Evolutionary conservation across 495 filamentous ascomycete genomes (phyloP).

Genomic region (Daldinia loculata): DNA sequence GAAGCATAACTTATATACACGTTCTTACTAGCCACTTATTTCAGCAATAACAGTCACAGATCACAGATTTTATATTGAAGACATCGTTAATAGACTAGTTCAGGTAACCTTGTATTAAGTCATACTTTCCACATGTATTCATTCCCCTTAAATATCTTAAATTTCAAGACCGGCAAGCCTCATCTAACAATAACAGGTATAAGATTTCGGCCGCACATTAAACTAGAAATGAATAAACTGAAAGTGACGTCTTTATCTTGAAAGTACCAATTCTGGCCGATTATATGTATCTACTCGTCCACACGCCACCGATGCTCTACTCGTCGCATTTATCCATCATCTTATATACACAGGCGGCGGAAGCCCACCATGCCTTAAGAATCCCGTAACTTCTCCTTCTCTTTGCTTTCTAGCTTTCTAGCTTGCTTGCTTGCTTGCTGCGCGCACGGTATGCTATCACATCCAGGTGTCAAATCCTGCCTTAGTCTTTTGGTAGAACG

Average conservation of each 20-base stretch:
- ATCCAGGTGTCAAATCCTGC: conserved; percentile 33
- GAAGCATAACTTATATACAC: no score
- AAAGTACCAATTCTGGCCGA: conserved; percentile 43
- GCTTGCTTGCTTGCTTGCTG: conserved; percentile 1
- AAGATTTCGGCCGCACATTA: not conserved
- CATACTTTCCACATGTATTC: not conserved
- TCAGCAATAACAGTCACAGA: not conserved
- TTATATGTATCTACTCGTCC: conserved; percentile 43
- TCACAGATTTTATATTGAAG: not conserved
- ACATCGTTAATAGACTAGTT: not conserved
- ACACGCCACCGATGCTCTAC: conserved; percentile 18
- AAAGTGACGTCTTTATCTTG: conserved; percentile 23
- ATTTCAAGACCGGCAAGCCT: not conserved
- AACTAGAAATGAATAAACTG: not conserved
- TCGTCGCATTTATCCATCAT: conserved; percentile 19
- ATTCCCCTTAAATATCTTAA: not conserved
- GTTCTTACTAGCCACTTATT: no score
- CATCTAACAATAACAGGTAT: not conserved
- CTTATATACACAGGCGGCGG: conserved; percentile 40
- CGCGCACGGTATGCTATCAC: conserved; percentile 36
- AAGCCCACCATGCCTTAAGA: conserved; percentile 7
- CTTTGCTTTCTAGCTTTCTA: not conserved
- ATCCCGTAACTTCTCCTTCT: not conserved
- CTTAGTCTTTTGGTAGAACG: conserved; percentile 37
- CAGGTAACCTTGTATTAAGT: not conserved